These are phyloP conservation scores for Candida stauntonica DNA, from an alignment of 805 yeast genomes.

Conservation along the genomic window DNA sequence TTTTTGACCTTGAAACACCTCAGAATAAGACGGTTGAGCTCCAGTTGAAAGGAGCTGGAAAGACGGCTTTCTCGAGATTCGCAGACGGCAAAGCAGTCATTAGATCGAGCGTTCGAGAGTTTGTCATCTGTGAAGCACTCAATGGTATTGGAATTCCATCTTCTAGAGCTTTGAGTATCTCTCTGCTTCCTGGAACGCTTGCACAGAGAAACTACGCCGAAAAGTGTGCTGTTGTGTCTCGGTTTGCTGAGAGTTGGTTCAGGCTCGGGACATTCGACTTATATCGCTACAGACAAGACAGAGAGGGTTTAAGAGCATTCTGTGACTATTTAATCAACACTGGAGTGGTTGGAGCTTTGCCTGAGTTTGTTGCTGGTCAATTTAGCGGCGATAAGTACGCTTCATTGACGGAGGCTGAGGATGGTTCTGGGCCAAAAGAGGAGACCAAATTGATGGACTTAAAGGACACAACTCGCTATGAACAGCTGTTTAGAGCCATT, in stretches of 20 bases:
- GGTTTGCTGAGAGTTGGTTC: conserved; percentile 85
- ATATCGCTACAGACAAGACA: conserved; percentile 67
- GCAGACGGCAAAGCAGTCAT: conserved; percentile 96
- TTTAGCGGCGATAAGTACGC: conserved; percentile 21
- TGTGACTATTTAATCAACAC: conserved; percentile 71
- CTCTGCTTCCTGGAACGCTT: conserved; percentile 64
- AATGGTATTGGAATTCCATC: conserved; percentile 81
- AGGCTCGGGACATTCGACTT: conserved; percentile 87
- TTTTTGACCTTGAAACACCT: conserved; percentile 62
- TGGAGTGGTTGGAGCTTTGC: conserved; percentile 39
- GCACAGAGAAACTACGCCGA: conserved; percentile 75
- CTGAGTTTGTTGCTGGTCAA: conserved; percentile 24
- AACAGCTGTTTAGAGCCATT: conserved; percentile 65
- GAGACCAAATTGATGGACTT: conserved; percentile 16
- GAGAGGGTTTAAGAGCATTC: conserved; percentile 54
- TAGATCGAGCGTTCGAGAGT: conserved; percentile 84
- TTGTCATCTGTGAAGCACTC: conserved; percentile 76
- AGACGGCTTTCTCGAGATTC: conserved; percentile 88
- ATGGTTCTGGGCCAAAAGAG: background rate
- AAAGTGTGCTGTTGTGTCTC: conserved; percentile 76
- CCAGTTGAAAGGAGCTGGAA: conserved; percentile 90
- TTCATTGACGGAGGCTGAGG: conserved; percentile 23
- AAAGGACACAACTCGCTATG: conserved; percentile 54
- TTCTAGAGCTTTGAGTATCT: conserved; percentile 74
- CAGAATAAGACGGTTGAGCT: conserved; percentile 45